Conservation (phyloP, 495 filamentous ascomycete genomes). For the Daldinia concentrica region DNA sequence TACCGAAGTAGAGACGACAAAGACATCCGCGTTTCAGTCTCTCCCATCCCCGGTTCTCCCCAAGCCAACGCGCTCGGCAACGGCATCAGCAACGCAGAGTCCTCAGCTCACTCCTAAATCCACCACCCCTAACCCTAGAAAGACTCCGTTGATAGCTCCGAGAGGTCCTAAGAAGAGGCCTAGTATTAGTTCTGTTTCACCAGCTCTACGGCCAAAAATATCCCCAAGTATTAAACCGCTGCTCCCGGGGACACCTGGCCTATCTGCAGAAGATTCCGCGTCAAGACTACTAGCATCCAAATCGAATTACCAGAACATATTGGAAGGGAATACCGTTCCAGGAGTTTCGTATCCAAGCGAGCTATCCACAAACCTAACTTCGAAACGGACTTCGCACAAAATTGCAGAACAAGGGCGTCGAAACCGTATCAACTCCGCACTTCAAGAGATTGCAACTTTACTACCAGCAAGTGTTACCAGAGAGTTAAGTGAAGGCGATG, state of each 20-base stretch:
- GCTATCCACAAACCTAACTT: slow-evolving; percentile 90
- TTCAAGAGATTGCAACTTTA: slow-evolving; percentile 89
- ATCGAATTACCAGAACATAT: slow-evolving; percentile 97
- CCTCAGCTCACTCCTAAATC: slow-evolving; percentile 58
- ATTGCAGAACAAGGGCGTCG: slow-evolving; percentile 95
- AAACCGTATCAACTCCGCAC: slow-evolving; percentile 92
- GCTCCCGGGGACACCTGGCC: slow-evolving; percentile 69
- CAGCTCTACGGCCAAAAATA: slow-evolving; percentile 89
- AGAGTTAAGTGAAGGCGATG: slow-evolving; percentile 44
- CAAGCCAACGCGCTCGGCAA: slow-evolving; percentile 49
- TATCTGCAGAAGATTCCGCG: slow-evolving; percentile 70
- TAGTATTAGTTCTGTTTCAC: slow-evolving; percentile 79
- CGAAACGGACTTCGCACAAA: slow-evolving; percentile 97
- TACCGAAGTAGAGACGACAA: slow-evolving; percentile 45
- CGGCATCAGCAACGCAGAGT: slow-evolving; percentile 59
- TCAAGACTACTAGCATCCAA: slow-evolving; percentile 90
- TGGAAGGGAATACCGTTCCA: slow-evolving; percentile 89
- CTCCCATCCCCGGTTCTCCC: slow-evolving; percentile 58
- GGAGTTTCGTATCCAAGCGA: slow-evolving; percentile 92
- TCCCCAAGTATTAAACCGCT: slow-evolving; percentile 94
- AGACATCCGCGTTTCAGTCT: slow-evolving; percentile 52
- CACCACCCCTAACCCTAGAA: slow-evolving; percentile 48
- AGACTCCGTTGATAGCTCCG: slow-evolving; percentile 57
- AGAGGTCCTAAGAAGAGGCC: slow-evolving; percentile 72
- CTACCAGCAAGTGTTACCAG: slow-evolving; percentile 66